Base-by-base conservation (phyloP, 2,329 filamentous ascomycete genomes). In the Arthrobotrys entomopaga region DNA sequence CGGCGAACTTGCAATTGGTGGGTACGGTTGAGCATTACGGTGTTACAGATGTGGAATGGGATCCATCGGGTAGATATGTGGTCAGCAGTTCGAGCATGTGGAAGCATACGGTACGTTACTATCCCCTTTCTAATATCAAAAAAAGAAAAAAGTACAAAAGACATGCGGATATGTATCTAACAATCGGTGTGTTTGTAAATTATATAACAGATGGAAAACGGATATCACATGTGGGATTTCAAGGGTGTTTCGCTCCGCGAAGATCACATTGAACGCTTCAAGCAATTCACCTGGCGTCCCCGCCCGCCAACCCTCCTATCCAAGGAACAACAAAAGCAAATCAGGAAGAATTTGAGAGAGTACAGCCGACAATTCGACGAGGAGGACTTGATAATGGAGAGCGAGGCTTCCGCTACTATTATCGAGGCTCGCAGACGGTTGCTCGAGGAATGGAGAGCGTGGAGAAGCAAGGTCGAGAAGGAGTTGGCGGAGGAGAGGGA, bases 171-270 rank as follows among this genome's bases (percentile, higher is more conserved):
- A 72, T 78, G 80, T 79, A 80, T 56, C 57, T 19, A 34, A 34
- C 6, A 10, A 34, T 2, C 10, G 29, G 6, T 6, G 29, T 60
- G 19, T 56, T 5, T 60, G 19, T 56, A 4, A 29, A 43, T 16
- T 6, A 13, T 43, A 38, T 38, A 34, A 56, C 80, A 97, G 92
- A 97, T 98, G 92, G 95, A 99, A 86, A 99, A 98, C 82, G 95
- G 95, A 77, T 99, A 97, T 86, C 94, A 98, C 82, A 85, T 99
- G 76, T 98, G 97, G 87, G 93, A 96, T 81, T 99, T 99, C 87
- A 91, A 89, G 82, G 96, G 95, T 77, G 90, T 91, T 79, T 87
- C 90, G 64, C 88, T 99, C 64, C 90, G 93, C 71, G 96, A 99
- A 83, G 92, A 97, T 82, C 90, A 89, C 59, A 87, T 96, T 71